phyloP scores from a whole-genome alignment of 2,329 filamentous ascomycete species.

The Aspergillus sojae region DNA sequence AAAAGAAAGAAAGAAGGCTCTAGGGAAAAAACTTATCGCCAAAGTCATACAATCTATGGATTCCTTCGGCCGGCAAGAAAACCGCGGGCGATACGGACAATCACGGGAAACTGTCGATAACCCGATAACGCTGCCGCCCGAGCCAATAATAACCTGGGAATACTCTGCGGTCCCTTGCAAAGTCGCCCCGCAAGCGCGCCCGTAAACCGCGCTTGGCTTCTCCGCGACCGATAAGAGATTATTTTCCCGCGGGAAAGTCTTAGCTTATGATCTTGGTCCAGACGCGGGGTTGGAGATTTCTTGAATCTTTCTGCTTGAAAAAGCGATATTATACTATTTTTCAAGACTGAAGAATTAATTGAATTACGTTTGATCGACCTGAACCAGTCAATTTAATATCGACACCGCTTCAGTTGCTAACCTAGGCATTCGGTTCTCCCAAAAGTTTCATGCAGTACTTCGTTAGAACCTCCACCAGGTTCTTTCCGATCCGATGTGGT shows the following conservation, averaged over 20 bases:
- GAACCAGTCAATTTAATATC: neutral
- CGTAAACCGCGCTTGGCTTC: conserved; percentile 5
- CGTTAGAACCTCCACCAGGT: neutral
- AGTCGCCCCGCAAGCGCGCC: conserved; percentile 4
- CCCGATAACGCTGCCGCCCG: conserved; percentile 16
- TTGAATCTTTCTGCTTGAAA: neutral
- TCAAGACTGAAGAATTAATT: neutral
- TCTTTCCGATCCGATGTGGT: neutral
- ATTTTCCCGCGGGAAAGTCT: conserved; percentile 23
- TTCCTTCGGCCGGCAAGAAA: conserved; percentile 11
- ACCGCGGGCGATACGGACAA: conserved; percentile 21
- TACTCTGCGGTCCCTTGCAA: conserved; percentile 1
- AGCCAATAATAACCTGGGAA: conserved; percentile 10
- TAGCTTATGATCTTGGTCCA: neutral
- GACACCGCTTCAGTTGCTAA: neutral
- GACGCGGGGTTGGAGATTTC: neutral
- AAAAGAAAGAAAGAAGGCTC: conserved; percentile 8
- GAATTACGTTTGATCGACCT: neutral
- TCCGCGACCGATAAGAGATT: conserved; percentile 8
- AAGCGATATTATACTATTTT: neutral
- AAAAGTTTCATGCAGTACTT: no score
- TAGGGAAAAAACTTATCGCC: neutral
- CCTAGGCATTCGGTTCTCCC: neutral
- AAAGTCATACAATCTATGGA: conserved; percentile 6
- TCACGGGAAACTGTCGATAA: conserved; percentile 21